Conservation (phyloP, 169 alveolate species). For the Plasmodium chabaudi region DNA sequence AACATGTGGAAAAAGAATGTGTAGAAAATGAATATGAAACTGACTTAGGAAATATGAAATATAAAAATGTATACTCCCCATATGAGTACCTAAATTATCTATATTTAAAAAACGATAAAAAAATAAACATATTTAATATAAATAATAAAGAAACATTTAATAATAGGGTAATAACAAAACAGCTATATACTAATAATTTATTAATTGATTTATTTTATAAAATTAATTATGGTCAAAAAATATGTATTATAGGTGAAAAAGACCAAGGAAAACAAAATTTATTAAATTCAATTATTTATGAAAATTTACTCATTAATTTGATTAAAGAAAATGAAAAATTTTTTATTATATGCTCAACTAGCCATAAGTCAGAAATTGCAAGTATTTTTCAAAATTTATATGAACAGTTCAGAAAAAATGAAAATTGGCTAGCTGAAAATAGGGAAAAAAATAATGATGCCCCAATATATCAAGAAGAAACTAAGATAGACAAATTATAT, state of each 20-base stretch:
- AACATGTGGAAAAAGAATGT: background rate
- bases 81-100: constrained; percentile 41
- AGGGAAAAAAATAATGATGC: background rate
- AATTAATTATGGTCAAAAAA: constrained; percentile 55
- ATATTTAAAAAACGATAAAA: background rate
- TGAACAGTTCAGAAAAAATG: constrained; percentile 21
- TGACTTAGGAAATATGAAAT: background rate
- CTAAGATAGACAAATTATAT: constrained; percentile 13
- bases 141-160: constrained; percentile 20
- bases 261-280: constrained; percentile 16
- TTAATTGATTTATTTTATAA: constrained; percentile 32
- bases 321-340: constrained; percentile 47
- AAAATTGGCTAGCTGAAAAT: background rate
- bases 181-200: constrained; percentile 19
- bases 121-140: constrained; percentile 25
- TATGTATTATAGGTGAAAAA: constrained; percentile 29
- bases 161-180: constrained; percentile 12
- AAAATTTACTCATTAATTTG: constrained; percentile 31
- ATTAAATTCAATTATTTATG: constrained; percentile 28
- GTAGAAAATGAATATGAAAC: background rate
- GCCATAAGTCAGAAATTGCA: constrained; percentile 20
- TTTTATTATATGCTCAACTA: constrained; percentile 64
- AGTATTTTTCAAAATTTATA: constrained; percentile 10
- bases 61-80: constrained; percentile 51
- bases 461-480: background rate